phyloP scores from a whole-genome alignment of 225 moss, liverwort and hornwort species.

The Physcomitrium patens region DNA sequence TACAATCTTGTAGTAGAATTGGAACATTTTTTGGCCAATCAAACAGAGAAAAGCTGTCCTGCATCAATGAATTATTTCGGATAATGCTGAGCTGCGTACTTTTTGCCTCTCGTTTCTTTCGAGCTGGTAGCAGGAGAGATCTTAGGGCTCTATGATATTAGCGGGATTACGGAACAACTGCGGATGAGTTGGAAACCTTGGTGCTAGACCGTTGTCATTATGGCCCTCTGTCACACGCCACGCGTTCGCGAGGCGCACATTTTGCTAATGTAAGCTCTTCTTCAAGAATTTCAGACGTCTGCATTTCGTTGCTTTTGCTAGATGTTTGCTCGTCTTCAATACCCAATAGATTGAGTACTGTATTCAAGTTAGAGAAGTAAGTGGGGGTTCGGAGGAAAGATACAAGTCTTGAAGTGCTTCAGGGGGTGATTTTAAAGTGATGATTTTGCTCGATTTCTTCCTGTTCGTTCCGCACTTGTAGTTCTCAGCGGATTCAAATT shows the following conservation, averaged over 20 bases:
- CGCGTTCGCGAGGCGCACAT: constrained; percentile 25
- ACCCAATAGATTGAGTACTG: too few relatives aligned
- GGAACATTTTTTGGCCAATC: not conserved
- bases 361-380: too few relatives aligned
- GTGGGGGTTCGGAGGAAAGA: too few relatives aligned
- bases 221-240: constrained; percentile 35
- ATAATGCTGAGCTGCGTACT: not conserved
- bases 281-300: not conserved
- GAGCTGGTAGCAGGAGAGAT: constrained; percentile 10
- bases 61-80: not conserved
- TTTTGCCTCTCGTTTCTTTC: not conserved
- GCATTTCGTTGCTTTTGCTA: too few relatives aligned
- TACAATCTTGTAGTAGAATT: not conserved
- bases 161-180: constrained; percentile 7
- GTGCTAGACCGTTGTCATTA: constrained; percentile 12
- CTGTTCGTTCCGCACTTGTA: not conserved
- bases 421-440: too few relatives aligned
- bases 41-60: not conserved
- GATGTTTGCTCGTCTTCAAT: too few relatives aligned
- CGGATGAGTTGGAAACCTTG: not conserved
- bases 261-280: constrained; percentile 23
- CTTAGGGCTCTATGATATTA: constrained; percentile 24
- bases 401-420: too few relatives aligned
- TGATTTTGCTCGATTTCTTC: not conserved
- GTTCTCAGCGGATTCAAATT: not conserved